Evolutionary conservation across 2,329 filamentous ascomycete genomes (phyloP).

Genomic region (Pyricularia sp.): DNA sequence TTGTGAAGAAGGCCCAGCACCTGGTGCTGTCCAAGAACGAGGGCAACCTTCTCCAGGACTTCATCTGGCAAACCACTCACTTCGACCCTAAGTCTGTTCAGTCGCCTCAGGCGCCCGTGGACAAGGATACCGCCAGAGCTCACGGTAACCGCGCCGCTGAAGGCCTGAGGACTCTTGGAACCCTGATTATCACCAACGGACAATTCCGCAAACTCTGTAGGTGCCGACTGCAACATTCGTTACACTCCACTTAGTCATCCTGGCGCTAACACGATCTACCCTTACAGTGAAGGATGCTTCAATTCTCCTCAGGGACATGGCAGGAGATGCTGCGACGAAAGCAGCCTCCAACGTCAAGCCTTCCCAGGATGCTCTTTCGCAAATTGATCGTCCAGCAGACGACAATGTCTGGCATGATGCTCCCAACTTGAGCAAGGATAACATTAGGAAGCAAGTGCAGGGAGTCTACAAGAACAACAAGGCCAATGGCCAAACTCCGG

Average conservation of each 20-base stretch:
- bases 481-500: neutral
- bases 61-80: constrained; percentile 84
- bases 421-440: constrained; percentile 60
- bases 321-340: constrained; percentile 74
- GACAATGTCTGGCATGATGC: constrained; percentile 92
- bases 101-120: constrained; percentile 52
- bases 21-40: constrained; percentile 88
- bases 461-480: constrained; percentile 36
- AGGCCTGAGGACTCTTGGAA: constrained; percentile 77
- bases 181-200: constrained; percentile 84
- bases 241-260: neutral
- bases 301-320: constrained; percentile 76
- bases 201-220: constrained; percentile 83
- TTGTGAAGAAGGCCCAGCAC: constrained; percentile 73
- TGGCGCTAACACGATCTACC: constrained; percentile 7
- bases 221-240: constrained; percentile 19
- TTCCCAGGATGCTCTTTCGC: constrained; percentile 58
- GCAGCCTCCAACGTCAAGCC: constrained; percentile 66
- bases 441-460: constrained; percentile 56
- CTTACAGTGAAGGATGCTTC: constrained; percentile 58
- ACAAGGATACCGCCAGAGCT: constrained; percentile 65
- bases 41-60: constrained; percentile 87
- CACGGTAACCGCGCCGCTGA: constrained; percentile 75
- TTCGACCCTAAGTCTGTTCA: constrained; percentile 51
- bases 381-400: constrained; percentile 72